Evolutionary conservation across 441 rosid genomes (phyloP).

Genomic region (Gossypium gossypioides): DNA sequence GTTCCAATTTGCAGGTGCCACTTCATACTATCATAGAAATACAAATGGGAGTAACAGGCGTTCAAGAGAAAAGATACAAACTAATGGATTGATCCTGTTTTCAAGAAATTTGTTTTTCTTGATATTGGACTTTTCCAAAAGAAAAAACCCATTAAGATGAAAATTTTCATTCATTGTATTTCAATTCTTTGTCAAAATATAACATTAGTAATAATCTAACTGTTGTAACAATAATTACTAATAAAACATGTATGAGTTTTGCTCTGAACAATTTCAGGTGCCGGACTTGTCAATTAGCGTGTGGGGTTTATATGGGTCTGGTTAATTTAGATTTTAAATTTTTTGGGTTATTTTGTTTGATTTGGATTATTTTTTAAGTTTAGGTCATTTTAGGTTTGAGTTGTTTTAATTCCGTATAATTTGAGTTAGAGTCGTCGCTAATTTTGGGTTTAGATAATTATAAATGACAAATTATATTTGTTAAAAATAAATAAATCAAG

Average conservation of each 20-base stretch:
- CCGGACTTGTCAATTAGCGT: too few species aligned
- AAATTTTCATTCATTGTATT: slow-evolving; percentile 7
- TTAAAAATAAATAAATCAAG: too few species aligned
- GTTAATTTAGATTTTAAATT: not conserved
- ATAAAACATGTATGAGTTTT: not conserved
- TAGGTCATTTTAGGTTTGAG: not conserved
- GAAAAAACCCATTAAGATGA: not conserved
- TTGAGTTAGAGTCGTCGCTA: too few species aligned
- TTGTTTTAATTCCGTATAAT: not conserved
- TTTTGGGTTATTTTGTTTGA: not conserved
- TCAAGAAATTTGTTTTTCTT: not conserved
- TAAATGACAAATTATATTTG: too few species aligned
- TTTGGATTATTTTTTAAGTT: not conserved
- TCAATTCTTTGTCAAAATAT: slow-evolving; percentile 13
- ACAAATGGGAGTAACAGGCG: slow-evolving; percentile 98
- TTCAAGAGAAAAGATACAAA: slow-evolving; percentile 92
- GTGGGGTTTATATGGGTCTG: not conserved
- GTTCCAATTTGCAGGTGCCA: slow-evolving; percentile 54
- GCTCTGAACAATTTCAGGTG: not conserved
- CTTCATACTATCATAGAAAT: slow-evolving; percentile 97
- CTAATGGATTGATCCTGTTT: slow-evolving; percentile 66
- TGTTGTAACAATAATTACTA: not conserved
- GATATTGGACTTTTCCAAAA: not conserved
- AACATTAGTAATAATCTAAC: not conserved
- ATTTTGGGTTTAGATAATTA: too few species aligned